Base-by-base conservation (phyloP, 371 early-diverging fungal species). In the Chytridium lagenaria region DNA sequence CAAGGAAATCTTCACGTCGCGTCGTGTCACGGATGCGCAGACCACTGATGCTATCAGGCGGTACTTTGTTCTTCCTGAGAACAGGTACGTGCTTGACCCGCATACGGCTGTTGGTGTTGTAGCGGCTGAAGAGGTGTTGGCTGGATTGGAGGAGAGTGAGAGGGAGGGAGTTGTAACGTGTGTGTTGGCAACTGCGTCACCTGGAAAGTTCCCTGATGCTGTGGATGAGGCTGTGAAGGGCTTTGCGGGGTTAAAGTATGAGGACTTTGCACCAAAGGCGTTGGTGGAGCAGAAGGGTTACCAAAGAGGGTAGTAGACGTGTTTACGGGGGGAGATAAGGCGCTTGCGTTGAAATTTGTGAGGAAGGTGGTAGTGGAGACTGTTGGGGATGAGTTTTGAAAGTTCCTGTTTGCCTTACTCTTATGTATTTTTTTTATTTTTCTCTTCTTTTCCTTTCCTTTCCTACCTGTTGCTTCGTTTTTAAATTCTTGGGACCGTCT, bases 61-160 rank as follows among this genome's bases (percentile, higher is more conserved):
- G 23, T 93, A 87, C 82, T 88, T 16, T 1, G 38, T 31, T 23
- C 19, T 31, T 49, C n/a, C 28, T 26, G 39, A 67, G 38, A 44
- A 12, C 28, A 23, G 26, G 16, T 95, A 96, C 68, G 83, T 97
- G 36, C 88, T 98, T 67, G 98, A 98, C 72, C 98, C 98, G 26
- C 98, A 98, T 76, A 96, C 98, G 0, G 95, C 98, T 2, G 95
- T 97, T 57, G n/a, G n/a, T n/a, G n/a, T n/a, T n/a, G n/a, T n/a
- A n/a, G n/a, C n/a, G n/a, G n/a, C n/a, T n/a, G n/a, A 96, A 68
- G 77, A 77, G 5, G 68, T 83, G 36, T 23, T 51, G 26, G 33
- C 50, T 1, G 50, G 19, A 10, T 15, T 50, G 37, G 38, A 34
- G 51, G 36, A 61, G 19, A 76, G 69, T 23, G 77, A 64, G 39